A percentile compares a stretch with the other conserved stretches of the same genome.
Conservation (phyloP, 257 asterid genomes). For the Gentiana macrophylla region DNA sequence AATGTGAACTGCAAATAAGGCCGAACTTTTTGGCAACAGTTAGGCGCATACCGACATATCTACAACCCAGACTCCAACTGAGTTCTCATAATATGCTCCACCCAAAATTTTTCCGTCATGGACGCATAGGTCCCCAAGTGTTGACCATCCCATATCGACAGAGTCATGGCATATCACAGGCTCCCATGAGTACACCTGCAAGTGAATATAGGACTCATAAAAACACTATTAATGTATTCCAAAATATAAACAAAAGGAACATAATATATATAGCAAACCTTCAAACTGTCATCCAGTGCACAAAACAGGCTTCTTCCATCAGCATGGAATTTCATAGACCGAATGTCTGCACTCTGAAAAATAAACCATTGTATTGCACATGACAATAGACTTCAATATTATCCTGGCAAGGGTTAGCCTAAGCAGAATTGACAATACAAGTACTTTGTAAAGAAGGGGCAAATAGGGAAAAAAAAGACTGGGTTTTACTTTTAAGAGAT, state of each 20-base stretch:
- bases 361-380: constrained; percentile 11
- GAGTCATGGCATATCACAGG: constrained; percentile 91
- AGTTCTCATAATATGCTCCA: constrained; percentile 81
- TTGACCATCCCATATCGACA: constrained; percentile 97
- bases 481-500: no score
- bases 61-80: constrained; percentile 93
- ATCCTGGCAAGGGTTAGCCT: not conserved
- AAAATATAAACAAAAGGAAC: constrained; percentile 6
- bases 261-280: constrained; percentile 37
- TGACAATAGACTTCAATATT: not conserved
- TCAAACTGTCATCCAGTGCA: constrained; percentile 89
- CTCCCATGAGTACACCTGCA: constrained; percentile 97
- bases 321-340: constrained; percentile 78
- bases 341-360: constrained; percentile 72
- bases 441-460: no score
- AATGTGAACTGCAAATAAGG: not conserved
- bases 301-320: constrained; percentile 89
- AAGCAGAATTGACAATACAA: no score
- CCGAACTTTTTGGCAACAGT: not conserved
- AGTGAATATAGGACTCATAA: constrained; percentile 16
- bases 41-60: constrained; percentile 58
- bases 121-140: constrained; percentile 81
- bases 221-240: constrained; percentile 5
- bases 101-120: constrained; percentile 93
- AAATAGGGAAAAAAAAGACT: no score